Base-by-base conservation (phyloP, 179 eudicot genomes). In the Corrigiola litoralis region DNA sequence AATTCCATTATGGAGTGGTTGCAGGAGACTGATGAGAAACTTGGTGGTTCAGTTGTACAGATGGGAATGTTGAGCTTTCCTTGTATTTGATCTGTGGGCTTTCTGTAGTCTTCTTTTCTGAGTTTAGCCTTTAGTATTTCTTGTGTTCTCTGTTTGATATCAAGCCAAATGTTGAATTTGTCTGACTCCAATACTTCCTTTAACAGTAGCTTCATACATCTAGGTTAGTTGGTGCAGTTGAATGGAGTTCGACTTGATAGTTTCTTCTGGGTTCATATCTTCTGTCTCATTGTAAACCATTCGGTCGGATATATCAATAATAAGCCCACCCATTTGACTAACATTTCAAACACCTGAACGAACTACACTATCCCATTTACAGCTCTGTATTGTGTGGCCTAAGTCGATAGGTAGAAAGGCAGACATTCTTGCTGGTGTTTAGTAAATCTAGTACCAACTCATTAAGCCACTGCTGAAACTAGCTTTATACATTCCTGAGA, bases 41-140 rank as follows among this genome's bases (percentile, higher is more conserved):
- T 32, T 13, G 56, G 42, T 54, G 23, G 41, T 27, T 64, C 28
- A 38, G 45, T 59, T 72, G 72, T 73, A 61, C 64, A 67, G 64
- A 67, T 17, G 64, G 45, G 60, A 54, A 47, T 65, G 23, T 21
- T 20, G 21, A 23, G 37, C 23, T 9, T 25, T 11, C n/a, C 14
- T 10, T 49, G 29, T 53, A 18, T 10, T 28, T 48, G 52, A 21
- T 13, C 5, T n/a, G n/a, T n/a, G n/a, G n/a, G n/a, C n/a, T 28
- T 6, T 17, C 16, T 46, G 1, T 32, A 17, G 29, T 23, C 18
- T 44, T 3, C 16, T 13, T 12, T 55, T 31, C 28, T 13, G 11
- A 21, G 17, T 44, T 0, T 25, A 38, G 33, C 4, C 3, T 53
- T 29, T 20, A 14, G n/a, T 58, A 4, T 23, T 20, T 14, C 29